Evolutionary conservation across 768 basidiomycete species (phyloP), one percentile per base, ranked within the genome.

Genomic region (Tulasnella sp.): DNA sequence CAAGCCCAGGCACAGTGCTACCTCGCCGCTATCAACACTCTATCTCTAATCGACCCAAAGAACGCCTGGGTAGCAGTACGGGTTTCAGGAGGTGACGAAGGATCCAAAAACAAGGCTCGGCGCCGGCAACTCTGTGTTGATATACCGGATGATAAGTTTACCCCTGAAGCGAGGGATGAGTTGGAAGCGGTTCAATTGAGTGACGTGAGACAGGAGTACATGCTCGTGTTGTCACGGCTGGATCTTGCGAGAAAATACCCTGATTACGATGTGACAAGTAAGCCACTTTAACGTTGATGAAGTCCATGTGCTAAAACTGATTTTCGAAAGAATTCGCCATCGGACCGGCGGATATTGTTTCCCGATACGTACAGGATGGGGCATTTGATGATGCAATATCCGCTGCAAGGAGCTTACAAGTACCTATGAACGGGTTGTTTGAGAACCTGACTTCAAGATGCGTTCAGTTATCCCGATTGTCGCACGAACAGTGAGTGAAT

Each of bases 381-480:
- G 74, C 76, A 57, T 92, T 85, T 65, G 84, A 80, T 58, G 69
- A 75, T 45, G 93, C 93, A 2, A 75, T 93, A 64, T 66, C 77
- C 4, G 75, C 79, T 25, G 91, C 88, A 2, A 73, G 76, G 29
- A 76, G 75, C 39, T 74, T 95, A 35, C 71, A 77, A 29, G 77
- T 89, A 35, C 88, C 95, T 63, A 86, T 96, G 83, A 78, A 79
- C 3, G 83, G 88, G 56, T 60, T 93, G 9, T 93, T 98, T 61
- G 74, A 76, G 35, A 72, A 77, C 56, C 67, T 98, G 56, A 79
- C 89, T 0, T 70, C 68, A 32, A 80, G 87, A 61, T 95, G 91
- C 64, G 65, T 92, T 41, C 77, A 81, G 53, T 67, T 95, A 37
- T 74, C 82, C 53, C 75, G 71, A 58, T 74, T 76, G 53, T 72